Conservation (phyloP, 768 basidiomycete species). For the Leccinellum albellum region DNA sequence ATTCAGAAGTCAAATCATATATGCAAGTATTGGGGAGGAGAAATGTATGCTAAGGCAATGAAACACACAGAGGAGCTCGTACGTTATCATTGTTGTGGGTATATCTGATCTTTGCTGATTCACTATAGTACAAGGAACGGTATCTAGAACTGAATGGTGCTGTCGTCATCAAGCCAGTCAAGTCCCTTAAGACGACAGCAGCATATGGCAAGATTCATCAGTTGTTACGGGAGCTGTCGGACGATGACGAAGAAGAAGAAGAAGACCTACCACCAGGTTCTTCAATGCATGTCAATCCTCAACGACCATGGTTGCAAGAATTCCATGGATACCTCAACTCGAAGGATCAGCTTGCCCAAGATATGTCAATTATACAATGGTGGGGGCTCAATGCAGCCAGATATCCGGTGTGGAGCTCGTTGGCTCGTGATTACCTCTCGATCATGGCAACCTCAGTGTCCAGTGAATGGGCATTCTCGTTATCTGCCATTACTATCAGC, state of each 20-base stretch:
- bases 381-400: background rate
- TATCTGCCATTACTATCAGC: too few relatives aligned
- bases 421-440: background rate
- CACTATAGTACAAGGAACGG: background rate
- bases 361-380: background rate
- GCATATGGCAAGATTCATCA: background rate
- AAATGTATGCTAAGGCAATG: background rate
- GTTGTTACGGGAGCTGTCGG: background rate
- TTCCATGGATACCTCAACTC: background rate
- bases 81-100: background rate
- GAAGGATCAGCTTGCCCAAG: background rate
- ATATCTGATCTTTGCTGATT: background rate
- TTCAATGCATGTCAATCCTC: background rate
- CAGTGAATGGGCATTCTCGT: too few relatives aligned
- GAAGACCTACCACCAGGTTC: too few relatives aligned
- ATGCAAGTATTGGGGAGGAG: background rate
- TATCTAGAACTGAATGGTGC: background rate
- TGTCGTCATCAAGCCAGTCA: background rate
- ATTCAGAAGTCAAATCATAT: background rate
- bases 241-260: background rate
- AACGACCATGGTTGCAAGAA: background rate
- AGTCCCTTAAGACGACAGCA: background rate
- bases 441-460: background rate
- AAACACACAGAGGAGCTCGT: background rate
- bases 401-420: background rate